A percentile compares a stretch with the other conserved stretches of the same genome.
Conservation (phyloP, 495 filamentous ascomycete genomes). For the Physcia stellaris region DNA sequence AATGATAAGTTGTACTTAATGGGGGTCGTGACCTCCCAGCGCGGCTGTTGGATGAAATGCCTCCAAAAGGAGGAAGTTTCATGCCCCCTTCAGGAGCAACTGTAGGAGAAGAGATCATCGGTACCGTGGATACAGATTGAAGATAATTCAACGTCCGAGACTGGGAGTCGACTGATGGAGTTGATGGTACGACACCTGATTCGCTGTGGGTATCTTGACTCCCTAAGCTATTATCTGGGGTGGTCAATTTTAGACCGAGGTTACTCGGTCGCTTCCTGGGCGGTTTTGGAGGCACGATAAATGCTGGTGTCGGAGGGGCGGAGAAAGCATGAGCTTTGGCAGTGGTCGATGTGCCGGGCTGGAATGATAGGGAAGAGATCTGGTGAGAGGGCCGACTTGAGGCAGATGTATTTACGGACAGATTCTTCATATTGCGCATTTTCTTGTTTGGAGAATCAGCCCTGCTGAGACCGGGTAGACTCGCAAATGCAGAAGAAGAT, state of each 20-base stretch:
- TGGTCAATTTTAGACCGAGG: conserved; percentile 56
- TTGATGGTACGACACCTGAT: conserved; percentile 32
- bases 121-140: conserved; percentile 54
- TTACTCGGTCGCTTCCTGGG: conserved; percentile 63
- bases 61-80: conserved; percentile 40
- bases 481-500: conserved; percentile 30
- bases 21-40: conserved; percentile 20
- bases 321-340: conserved; percentile 38
- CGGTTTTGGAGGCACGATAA: conserved; percentile 60
- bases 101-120: conserved; percentile 44
- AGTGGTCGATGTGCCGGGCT: conserved; percentile 28
- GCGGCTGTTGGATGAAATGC: conserved; percentile 14
- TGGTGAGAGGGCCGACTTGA: conserved; percentile 24
- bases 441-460: conserved; percentile 52
- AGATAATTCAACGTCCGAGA: conserved; percentile 43
- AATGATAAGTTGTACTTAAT: conserved; percentile 11
- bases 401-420: conserved; percentile 73
- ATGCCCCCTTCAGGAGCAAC: conserved; percentile 49
- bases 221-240: conserved; percentile 35
- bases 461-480: conserved; percentile 26
- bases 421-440: conserved; percentile 80
- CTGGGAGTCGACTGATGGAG: conserved; percentile 33
- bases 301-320: conserved; percentile 69
- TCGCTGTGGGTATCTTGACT: conserved; percentile 23
- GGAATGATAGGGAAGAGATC: conserved; percentile 32